A percentile compares a stretch with the other conserved stretches of the same genome.
These are phyloP conservation scores for Pholiota molesta DNA, from an alignment of 768 basidiomycete genomes.

Conservation along the genomic window DNA sequence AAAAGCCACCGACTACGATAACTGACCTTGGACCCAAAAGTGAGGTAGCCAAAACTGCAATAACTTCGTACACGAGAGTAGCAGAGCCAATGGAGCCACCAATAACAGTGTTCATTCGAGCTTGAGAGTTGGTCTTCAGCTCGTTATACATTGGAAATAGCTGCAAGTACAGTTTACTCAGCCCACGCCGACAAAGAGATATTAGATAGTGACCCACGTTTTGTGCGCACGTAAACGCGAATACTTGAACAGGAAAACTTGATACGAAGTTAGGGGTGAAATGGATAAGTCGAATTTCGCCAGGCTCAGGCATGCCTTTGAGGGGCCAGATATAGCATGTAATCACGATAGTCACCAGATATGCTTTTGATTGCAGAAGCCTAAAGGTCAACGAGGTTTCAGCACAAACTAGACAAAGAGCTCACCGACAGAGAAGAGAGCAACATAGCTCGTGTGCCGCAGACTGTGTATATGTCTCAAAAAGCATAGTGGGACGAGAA, in stretches of 20 bases:
- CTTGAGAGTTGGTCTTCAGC: slow-evolving; percentile 77
- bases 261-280: slow-evolving; percentile 80
- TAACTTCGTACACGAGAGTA: slow-evolving; percentile 82
- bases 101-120: slow-evolving; percentile 86
- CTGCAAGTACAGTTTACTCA: slow-evolving; percentile 38
- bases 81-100: slow-evolving; percentile 86
- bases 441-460: slow-evolving; percentile 89
- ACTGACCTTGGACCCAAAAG: slow-evolving; percentile 84
- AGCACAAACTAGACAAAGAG: neutral
- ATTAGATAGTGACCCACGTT: slow-evolving; percentile 61
- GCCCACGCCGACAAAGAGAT: slow-evolving; percentile 3
- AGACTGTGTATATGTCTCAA: slow-evolving; percentile 83
- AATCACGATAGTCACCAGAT: slow-evolving; percentile 80
- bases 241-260: slow-evolving; percentile 92
- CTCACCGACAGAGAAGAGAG: slow-evolving; percentile 83
- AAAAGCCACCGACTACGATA: neutral
- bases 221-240: slow-evolving; percentile 91
- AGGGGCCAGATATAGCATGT: slow-evolving; percentile 78
- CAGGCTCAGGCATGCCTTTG: slow-evolving; percentile 60
- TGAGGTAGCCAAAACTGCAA: slow-evolving; percentile 91
- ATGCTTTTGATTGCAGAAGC: slow-evolving; percentile 46
- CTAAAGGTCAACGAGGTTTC: neutral
- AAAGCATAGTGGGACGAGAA: slow-evolving; percentile 83
- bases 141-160: slow-evolving; percentile 96
- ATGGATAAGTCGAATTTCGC: slow-evolving; percentile 71